Evolutionary conservation across 345 rosid species (phyloP).

Genomic region (Rhizophora apiculata): DNA sequence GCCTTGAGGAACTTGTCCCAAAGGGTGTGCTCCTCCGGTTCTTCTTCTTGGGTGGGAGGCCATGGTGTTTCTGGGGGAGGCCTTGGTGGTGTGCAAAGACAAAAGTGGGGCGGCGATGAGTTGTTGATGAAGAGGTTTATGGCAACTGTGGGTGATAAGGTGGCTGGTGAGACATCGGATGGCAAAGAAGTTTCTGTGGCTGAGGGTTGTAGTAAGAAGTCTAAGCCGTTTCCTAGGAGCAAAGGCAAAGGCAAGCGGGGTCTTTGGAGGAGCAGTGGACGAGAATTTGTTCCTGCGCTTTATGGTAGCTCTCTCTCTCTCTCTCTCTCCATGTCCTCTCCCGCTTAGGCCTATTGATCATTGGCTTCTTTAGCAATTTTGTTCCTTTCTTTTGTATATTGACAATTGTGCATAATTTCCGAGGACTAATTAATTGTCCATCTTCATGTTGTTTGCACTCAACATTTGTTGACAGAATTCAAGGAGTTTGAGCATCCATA

Average conservation of each 20-base stretch:
- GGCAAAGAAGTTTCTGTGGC: slow-evolving; percentile 44
- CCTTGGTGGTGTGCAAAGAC: slow-evolving; percentile 22
- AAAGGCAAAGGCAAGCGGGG: slow-evolving; percentile 48
- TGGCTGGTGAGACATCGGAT: slow-evolving; percentile 21
- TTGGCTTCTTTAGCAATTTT: too few species aligned
- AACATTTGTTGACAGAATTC: too few species aligned
- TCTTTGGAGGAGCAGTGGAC: slow-evolving; percentile 49
- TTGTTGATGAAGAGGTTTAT: slow-evolving; percentile 34
- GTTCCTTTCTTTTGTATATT: too few species aligned
- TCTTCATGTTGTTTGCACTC: too few species aligned
- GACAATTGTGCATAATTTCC: too few species aligned
- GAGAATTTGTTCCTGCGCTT: slow-evolving; percentile 48
- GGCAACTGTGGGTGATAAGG: slow-evolving; percentile 34
- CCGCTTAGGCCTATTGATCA: too few species aligned
- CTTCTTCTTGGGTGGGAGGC: slow-evolving; percentile 20
- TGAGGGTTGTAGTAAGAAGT: slow-evolving; percentile 33
- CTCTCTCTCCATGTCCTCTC: background rate
- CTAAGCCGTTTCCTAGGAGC: slow-evolving; percentile 37
- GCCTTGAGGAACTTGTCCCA: slow-evolving; percentile 51
- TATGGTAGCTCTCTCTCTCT: slow-evolving; percentile 33
- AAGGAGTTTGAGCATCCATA: too few species aligned
- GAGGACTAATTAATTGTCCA: too few species aligned
- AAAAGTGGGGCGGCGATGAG: slow-evolving; percentile 19
- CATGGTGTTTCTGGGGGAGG: background rate
- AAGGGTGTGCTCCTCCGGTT: slow-evolving; percentile 26